Percentiles rank a stretch among this genome's conserved stretches.
Conservation (phyloP, 164 flowering plant species). For the Kalanchoe fedtschenkoi region DNA sequence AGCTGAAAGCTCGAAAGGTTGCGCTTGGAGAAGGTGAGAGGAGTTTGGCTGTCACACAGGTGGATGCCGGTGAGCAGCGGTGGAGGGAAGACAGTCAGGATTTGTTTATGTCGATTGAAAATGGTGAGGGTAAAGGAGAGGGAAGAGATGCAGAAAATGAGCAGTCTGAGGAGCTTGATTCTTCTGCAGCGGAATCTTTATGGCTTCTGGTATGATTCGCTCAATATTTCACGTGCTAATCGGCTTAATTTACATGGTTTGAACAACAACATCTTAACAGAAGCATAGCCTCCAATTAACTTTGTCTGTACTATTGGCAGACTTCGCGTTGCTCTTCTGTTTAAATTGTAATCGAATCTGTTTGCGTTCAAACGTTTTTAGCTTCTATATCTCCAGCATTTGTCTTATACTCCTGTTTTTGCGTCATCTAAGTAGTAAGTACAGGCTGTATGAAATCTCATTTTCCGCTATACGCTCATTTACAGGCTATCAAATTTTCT, state of each 20-base stretch:
- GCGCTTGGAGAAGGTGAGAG: conserved; percentile 72
- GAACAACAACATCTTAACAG: not conserved
- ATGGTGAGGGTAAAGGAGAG: conserved; percentile 19
- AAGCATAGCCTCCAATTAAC: too few species aligned
- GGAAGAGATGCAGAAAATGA: conserved; percentile 19
- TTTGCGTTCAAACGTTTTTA: too few species aligned
- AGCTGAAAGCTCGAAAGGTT: conserved; percentile 68
- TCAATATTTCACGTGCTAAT: not conserved
- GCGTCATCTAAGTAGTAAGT: too few species aligned
- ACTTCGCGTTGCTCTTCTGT: too few species aligned
- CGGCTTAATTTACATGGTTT: not conserved
- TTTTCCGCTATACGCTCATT: too few species aligned
- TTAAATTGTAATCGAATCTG: too few species aligned
- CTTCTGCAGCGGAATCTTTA: conserved; percentile 59
- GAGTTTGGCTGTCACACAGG: conserved; percentile 20
- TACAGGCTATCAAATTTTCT: too few species aligned
- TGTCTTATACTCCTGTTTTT: too few species aligned
- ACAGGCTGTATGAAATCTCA: too few species aligned
- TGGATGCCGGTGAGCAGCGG: conserved; percentile 30
- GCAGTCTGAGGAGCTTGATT: conserved; percentile 32
- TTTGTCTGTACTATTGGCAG: too few species aligned
- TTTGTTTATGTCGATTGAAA: conserved; percentile 52
- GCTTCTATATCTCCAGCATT: too few species aligned
- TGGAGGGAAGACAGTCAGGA: conserved; percentile 81
- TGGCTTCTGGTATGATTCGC: conserved; percentile 70